A percentile compares a stretch with the other conserved stretches of the same genome.
phyloP scores from a whole-genome alignment of 1,284 basidiomycete species.

The Takashimella tepidaria region DNA sequence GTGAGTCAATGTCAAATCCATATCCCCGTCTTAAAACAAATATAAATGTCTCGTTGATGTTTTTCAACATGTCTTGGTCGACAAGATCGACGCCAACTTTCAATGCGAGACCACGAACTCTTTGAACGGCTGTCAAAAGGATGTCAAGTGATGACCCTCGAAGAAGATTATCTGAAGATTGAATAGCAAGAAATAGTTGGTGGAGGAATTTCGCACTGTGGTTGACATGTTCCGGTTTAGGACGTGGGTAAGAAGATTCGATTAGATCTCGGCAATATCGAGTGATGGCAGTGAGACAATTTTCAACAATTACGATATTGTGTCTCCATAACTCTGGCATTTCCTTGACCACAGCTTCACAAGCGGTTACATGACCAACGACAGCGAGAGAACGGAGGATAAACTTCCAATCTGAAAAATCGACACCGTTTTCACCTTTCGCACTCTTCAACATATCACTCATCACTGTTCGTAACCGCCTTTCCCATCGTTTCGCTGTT shows the following conservation, averaged over 20 bases:
- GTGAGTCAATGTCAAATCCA: conserved; percentile 12
- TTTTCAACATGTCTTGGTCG: neutral
- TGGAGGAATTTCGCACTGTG: conserved; percentile 10
- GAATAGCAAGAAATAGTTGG: conserved; percentile 11
- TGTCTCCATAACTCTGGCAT: conserved; percentile 5
- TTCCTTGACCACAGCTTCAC: conserved; percentile 7
- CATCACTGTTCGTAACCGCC: conserved; percentile 11
- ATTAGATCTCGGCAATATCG: conserved; percentile 7
- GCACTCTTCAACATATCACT: conserved; percentile 3
- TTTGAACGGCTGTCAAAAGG: conserved; percentile 6
- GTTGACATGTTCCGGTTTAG: neutral
- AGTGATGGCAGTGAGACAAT: conserved; percentile 12
- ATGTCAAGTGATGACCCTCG: conserved; percentile 8
- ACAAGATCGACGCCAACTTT: neutral
- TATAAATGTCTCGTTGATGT: conserved; percentile 9
- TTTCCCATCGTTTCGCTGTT: conserved; percentile 3
- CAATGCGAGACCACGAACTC: conserved; percentile 1
- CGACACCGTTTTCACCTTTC: neutral
- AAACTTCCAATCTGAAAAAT: conserved; percentile 12
- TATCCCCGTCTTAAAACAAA: conserved; percentile 10
- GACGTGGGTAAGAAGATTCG: neutral
- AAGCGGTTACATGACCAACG: conserved; percentile 4
- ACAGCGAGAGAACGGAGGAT: conserved; percentile 6
- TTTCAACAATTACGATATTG: conserved; percentile 2
- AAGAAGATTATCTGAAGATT: conserved; percentile 1